Percentiles rank a stretch among this genome's conserved stretches.
Evolutionary conservation across 2,329 filamentous ascomycete genomes (phyloP).

Genomic region (Fusarium ramigenum): DNA sequence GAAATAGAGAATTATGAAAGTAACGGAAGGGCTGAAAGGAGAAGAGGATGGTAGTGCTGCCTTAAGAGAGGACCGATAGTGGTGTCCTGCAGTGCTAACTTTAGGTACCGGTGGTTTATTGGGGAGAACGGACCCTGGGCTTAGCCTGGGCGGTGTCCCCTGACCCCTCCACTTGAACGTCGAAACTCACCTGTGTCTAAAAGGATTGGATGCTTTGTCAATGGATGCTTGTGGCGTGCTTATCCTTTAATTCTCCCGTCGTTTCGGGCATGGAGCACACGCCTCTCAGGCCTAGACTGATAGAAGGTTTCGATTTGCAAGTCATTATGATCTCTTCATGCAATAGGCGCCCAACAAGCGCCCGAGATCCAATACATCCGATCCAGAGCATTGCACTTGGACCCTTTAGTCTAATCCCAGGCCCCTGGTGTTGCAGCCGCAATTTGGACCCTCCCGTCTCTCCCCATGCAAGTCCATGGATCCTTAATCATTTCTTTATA

Average conservation of each 20-base stretch:
- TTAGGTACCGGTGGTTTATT: slow-evolving; percentile 18
- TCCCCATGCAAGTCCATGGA: slow-evolving; percentile 23
- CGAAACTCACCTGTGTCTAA: slow-evolving; percentile 1
- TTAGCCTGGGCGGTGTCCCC: slow-evolving; percentile 37
- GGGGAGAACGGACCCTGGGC: slow-evolving; percentile 36
- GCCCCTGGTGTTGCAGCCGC: slow-evolving; percentile 26
- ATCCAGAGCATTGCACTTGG: background rate
- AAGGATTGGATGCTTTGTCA: slow-evolving; percentile 2
- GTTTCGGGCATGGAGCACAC: slow-evolving; percentile 40
- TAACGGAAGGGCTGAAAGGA: slow-evolving; percentile 24
- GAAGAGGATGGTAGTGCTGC: slow-evolving; percentile 24
- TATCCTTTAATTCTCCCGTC: slow-evolving; percentile 16
- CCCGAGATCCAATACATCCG: slow-evolving; percentile 11
- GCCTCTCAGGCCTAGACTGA: slow-evolving; percentile 31
- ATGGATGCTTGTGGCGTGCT: slow-evolving; percentile 16
- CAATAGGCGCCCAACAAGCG: slow-evolving; percentile 35
- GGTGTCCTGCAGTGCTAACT: slow-evolving; percentile 9
- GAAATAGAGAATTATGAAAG: slow-evolving; percentile 1
- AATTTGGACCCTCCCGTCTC: slow-evolving; percentile 20
- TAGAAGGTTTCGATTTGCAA: slow-evolving; percentile 18
- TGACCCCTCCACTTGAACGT: slow-evolving; percentile 6
- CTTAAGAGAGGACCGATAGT: slow-evolving; percentile 32
- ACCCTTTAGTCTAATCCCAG: slow-evolving; percentile 22
- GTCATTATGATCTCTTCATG: slow-evolving; percentile 7
- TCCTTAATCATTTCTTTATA: slow-evolving; percentile 1